These are phyloP conservation scores for Auricularia cornea DNA, from an alignment of 768 basidiomycete species.

Conservation along the genomic window DNA sequence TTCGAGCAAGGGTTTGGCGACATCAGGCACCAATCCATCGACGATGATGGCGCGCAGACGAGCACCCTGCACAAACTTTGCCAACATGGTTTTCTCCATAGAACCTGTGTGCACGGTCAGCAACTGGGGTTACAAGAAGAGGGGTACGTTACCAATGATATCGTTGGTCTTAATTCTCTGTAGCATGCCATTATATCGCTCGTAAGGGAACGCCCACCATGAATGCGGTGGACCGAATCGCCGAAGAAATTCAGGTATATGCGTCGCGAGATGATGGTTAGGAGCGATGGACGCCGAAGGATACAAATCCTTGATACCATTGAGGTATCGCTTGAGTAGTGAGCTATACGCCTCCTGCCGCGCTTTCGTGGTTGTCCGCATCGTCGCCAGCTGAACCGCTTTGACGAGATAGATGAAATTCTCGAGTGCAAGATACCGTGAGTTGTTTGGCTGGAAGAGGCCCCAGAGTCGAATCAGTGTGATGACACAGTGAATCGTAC, in stretches of 20 bases:
- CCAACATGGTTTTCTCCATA: too few relatives aligned
- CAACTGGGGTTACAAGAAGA: too few relatives aligned
- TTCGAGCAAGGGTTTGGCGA: too few relatives aligned
- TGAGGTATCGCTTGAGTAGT: slow-evolving; percentile 15
- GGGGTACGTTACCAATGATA: too few relatives aligned
- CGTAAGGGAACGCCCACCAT: neutral
- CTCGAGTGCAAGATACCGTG: slow-evolving; percentile 3
- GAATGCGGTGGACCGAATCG: slow-evolving; percentile 24
- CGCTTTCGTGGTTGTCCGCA: slow-evolving; percentile 8
- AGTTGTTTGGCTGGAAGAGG: neutral
- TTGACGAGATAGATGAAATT: slow-evolving; percentile 26
- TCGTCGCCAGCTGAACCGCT: slow-evolving; percentile 17
- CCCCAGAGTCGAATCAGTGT: slow-evolving; percentile 19
- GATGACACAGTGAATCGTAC: slow-evolving; percentile 13
- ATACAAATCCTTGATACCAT: slow-evolving; percentile 12
- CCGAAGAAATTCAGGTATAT: slow-evolving; percentile 19
- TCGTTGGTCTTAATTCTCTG: too few relatives aligned
- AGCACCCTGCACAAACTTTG: too few relatives aligned
- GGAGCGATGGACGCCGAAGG: slow-evolving; percentile 18
- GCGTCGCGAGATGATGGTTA: slow-evolving; percentile 25
- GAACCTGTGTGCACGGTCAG: too few relatives aligned
- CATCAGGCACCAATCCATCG: too few relatives aligned
- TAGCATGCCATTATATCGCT: too few relatives aligned
- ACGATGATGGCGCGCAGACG: too few relatives aligned
- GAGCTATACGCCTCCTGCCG: slow-evolving; percentile 2